Evolutionary conservation across 371 early-diverging fungal genomes (phyloP).

Genomic region (Syncephalastrum sp.): DNA sequence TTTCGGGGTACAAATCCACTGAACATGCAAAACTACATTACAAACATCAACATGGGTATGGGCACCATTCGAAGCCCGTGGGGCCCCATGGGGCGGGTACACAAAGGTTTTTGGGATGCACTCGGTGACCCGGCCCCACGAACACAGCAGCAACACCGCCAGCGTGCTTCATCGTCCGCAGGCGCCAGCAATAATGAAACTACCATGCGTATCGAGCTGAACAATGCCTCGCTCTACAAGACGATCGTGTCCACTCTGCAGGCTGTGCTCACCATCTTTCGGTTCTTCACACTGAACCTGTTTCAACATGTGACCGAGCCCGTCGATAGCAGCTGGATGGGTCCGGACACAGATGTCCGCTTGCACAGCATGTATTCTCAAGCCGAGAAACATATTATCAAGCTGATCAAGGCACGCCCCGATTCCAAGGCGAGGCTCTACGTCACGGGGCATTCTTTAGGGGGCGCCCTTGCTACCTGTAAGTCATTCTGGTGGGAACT

Average conservation of each 20-base stretch:
- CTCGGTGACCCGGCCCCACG: constrained; percentile 35
- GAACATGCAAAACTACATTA: constrained; percentile 58
- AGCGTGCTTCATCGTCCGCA: background rate
- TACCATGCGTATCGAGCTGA: constrained; percentile 28
- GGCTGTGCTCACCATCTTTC: constrained; percentile 24
- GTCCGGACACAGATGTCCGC: constrained; percentile 22
- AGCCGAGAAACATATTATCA: constrained; percentile 32
- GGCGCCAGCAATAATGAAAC: background rate
- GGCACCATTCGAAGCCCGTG: constrained; percentile 24
- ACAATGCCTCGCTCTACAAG: constrained; percentile 27
- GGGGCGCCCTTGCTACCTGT: constrained; percentile 43
- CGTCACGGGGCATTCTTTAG: constrained; percentile 41
- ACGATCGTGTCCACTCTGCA: constrained; percentile 29
- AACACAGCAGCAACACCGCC: background rate
- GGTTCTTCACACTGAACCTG: constrained; percentile 25
- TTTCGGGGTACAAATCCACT: constrained; percentile 63
- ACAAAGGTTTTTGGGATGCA: constrained; percentile 58
- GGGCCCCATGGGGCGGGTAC: constrained; percentile 45
- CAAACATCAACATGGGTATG: constrained; percentile 46
- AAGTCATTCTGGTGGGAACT: background rate
- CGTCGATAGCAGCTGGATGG: constrained; percentile 45
- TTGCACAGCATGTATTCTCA: constrained; percentile 32
- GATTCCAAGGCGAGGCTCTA: constrained; percentile 14
- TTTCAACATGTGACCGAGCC: constrained; percentile 43
- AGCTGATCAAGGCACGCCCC: constrained; percentile 12